Evolutionary conservation across 78 protist genomes (phyloP).

Genomic region (Dictyostelium capitatum): DNA sequence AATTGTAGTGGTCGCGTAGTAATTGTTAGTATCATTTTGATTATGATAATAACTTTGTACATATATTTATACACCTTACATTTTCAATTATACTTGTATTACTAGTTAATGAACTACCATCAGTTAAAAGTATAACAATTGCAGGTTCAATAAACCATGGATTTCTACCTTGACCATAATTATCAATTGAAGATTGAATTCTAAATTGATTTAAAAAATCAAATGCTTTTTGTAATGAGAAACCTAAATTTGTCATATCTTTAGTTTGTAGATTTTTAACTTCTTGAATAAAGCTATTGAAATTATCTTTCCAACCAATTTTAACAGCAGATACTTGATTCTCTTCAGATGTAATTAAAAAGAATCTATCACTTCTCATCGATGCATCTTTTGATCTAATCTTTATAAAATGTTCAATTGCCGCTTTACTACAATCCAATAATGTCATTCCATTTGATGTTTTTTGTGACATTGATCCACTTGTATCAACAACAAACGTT

Average conservation of each 20-base stretch:
- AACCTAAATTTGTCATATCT: slow-evolving; percentile 56
- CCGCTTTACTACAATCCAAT: slow-evolving; percentile 80
- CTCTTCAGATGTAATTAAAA: slow-evolving; percentile 74
- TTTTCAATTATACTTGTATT: slow-evolving; percentile 6
- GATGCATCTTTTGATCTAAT: slow-evolving; percentile 54
- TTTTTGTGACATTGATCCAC: slow-evolving; percentile 83
- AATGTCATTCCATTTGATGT: slow-evolving; percentile 76
- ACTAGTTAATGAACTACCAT: slow-evolving; percentile 68
- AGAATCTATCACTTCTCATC: slow-evolving; percentile 60
- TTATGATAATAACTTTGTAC: too few species aligned
- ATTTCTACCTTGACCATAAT: slow-evolving; percentile 75
- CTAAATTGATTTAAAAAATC: slow-evolving; percentile 75
- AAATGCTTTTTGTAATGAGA: slow-evolving; percentile 43
- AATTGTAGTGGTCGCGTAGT: background rate
- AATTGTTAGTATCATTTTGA: too few species aligned
- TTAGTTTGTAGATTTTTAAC: slow-evolving; percentile 59
- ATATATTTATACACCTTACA: too few species aligned
- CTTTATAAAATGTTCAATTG: slow-evolving; percentile 82
- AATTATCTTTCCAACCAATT: slow-evolving; percentile 52
- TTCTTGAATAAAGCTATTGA: slow-evolving; percentile 53
- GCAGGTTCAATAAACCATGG: slow-evolving; percentile 76
- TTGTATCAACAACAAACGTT: slow-evolving; percentile 84
- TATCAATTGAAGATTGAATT: slow-evolving; percentile 49
- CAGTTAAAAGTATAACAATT: slow-evolving; percentile 48
- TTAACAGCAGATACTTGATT: background rate